Evolutionary conservation across 768 basidiomycete species (phyloP).

Genomic region (Holtermannia corniformis): DNA sequence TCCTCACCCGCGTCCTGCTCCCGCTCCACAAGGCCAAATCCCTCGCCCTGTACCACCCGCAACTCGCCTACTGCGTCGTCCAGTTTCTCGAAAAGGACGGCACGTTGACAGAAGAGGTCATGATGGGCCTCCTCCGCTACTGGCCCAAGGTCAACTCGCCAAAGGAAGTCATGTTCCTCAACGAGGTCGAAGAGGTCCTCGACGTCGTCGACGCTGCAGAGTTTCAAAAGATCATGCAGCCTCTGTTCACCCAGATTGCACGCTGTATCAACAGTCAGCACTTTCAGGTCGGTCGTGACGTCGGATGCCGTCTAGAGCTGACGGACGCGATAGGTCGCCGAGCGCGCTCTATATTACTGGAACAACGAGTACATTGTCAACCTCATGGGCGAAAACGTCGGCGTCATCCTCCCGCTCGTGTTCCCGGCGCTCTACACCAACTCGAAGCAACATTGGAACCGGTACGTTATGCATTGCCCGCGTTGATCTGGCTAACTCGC

Average conservation of each 20-base stretch:
- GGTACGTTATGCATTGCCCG: slow-evolving; percentile 50
- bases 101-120: slow-evolving; percentile 83
- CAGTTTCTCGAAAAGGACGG: slow-evolving; percentile 98
- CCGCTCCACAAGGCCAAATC: slow-evolving; percentile 97
- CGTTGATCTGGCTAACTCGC: slow-evolving; percentile 2
- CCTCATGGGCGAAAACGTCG: slow-evolving; percentile 93
- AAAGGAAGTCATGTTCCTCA: slow-evolving; percentile 99
- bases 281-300: slow-evolving; percentile 57
- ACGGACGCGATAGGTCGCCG: slow-evolving; percentile 63
- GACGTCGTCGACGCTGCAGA: slow-evolving; percentile 95
- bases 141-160: slow-evolving; percentile 99
- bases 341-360: slow-evolving; percentile 94
- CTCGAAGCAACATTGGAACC: slow-evolving; percentile 96
- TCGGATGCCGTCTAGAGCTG: not conserved
- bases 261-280: slow-evolving; percentile 98
- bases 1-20: slow-evolving; percentile 84
- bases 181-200: slow-evolving; percentile 96
- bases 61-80: slow-evolving; percentile 96
- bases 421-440: slow-evolving; percentile 94
- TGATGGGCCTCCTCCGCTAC: slow-evolving; percentile 87
- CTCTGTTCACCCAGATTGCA: slow-evolving; percentile 86
- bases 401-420: slow-evolving; percentile 81
- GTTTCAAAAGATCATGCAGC: slow-evolving; percentile 89
- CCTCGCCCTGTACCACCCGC: slow-evolving; percentile 97
- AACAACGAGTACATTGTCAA: slow-evolving; percentile 99